Evolutionary conservation across 164 flowering plant genomes (phyloP).

Genomic region (Tetracentron sinense): DNA sequence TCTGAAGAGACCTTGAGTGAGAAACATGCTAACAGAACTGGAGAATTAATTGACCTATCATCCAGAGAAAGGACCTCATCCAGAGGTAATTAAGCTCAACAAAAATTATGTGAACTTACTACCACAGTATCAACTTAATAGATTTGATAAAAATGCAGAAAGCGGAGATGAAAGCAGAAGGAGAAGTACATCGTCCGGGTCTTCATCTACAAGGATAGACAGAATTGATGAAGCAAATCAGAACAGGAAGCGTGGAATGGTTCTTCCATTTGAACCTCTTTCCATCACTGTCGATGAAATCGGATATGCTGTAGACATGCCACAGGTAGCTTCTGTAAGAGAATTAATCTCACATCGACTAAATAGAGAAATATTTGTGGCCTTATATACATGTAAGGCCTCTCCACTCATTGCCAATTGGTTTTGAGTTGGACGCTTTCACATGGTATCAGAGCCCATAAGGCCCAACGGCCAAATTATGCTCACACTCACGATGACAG

Average conservation of each 20-base stretch:
- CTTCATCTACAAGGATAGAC: constrained; percentile 18
- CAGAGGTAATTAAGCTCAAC: background rate
- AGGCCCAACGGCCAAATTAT: no score
- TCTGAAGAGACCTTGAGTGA: constrained; percentile 27
- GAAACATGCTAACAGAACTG: constrained; percentile 8
- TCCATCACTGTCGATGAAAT: constrained; percentile 46
- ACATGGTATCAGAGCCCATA: no score
- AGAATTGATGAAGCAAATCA: constrained; percentile 7
- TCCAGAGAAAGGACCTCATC: constrained; percentile 8
- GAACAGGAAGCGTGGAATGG: constrained; percentile 39
- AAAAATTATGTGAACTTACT: no score
- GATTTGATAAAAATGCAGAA: constrained; percentile 13
- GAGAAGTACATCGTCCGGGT: constrained; percentile 15
- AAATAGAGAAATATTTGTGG: no score
- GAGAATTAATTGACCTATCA: constrained; percentile 13
- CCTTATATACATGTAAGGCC: no score
- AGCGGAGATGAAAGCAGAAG: constrained; percentile 17
- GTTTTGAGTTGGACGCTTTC: no score
- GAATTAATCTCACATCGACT: no score
- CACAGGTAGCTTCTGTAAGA: constrained; percentile 37
- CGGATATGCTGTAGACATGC: constrained; percentile 52
- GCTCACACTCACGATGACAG: no score
- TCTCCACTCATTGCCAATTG: no score
- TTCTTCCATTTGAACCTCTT: constrained; percentile 55
- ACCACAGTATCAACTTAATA: background rate